A percentile compares a stretch with the other conserved stretches of the same genome.
Evolutionary conservation across 805 yeast species (phyloP).

Genomic region (Saccharomycopsis vini): DNA sequence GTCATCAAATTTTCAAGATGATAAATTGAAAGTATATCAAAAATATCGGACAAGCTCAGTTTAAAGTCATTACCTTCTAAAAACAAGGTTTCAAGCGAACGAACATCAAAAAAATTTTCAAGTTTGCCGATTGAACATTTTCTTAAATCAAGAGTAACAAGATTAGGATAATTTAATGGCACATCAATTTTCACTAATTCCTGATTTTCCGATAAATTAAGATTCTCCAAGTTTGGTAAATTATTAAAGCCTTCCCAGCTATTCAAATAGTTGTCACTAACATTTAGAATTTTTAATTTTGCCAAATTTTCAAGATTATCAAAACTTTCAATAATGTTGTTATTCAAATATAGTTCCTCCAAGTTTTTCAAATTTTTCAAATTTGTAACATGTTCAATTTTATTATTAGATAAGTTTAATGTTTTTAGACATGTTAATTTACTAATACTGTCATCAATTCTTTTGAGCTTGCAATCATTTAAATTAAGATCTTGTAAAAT

Average conservation of each 20-base stretch:
- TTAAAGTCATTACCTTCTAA: too few relatives aligned
- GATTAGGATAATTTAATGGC: not conserved
- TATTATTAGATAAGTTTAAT: not conserved
- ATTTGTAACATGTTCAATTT: not conserved
- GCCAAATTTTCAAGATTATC: not conserved
- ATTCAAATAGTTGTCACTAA: not conserved
- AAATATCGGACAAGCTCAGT: not conserved
- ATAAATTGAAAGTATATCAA: not conserved
- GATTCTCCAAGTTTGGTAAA: not conserved
- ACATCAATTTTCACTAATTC: not conserved
- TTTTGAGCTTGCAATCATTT: not conserved
- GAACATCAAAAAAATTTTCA: not conserved
- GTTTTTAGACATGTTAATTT: not conserved
- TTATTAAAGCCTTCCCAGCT: not conserved
- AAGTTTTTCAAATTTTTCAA: not conserved
- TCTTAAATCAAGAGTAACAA: not conserved
- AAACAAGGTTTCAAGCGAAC: not conserved
- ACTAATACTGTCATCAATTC: not conserved
- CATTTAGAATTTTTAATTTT: not conserved
- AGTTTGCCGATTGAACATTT: not conserved
- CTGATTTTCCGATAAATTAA: not conserved
- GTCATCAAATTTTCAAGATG: not conserved
- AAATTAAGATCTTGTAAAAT: not conserved
- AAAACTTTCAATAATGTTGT: not conserved
- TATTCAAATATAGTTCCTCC: not conserved